Percentiles rank a stretch among this genome's conserved stretches.
These are phyloP conservation scores for Astraeus odoratus DNA, from an alignment of 768 basidiomycete genomes.

Conservation along the genomic window DNA sequence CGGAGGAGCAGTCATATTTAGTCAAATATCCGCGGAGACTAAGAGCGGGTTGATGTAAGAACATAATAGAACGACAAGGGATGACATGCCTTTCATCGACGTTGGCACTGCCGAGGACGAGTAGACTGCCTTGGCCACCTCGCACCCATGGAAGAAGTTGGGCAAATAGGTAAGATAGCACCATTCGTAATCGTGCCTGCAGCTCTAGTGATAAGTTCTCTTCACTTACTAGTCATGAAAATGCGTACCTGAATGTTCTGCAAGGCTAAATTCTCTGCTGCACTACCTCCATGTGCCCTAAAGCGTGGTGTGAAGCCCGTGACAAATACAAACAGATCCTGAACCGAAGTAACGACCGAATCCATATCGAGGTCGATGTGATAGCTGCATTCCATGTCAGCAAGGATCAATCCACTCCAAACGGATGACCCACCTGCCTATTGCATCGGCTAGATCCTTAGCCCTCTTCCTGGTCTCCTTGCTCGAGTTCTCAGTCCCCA, in stretches of 20 bases:
- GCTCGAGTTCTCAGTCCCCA: constrained; percentile 97
- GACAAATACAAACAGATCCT: constrained; percentile 75
- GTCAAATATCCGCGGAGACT: constrained; percentile 95
- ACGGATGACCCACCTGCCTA: constrained; percentile 63
- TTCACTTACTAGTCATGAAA: neutral
- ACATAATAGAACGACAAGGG: neutral
- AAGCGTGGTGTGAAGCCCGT: constrained; percentile 72
- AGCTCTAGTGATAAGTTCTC: neutral
- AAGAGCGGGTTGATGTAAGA: neutral
- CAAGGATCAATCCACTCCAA: neutral
- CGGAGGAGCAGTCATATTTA: constrained; percentile 95
- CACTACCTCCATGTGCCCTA: constrained; percentile 78
- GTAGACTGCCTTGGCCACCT: constrained; percentile 74
- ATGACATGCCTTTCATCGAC: constrained; percentile 84
- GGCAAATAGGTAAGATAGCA: constrained; percentile 89
- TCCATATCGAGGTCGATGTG: constrained; percentile 98
- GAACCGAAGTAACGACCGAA: constrained; percentile 74
- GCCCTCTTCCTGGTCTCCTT: constrained; percentile 80
- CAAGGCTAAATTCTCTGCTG: constrained; percentile 89
- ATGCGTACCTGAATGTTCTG: constrained; percentile 85
- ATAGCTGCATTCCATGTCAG: constrained; percentile 47
- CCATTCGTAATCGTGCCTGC: constrained; percentile 90
- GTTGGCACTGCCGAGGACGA: constrained; percentile 96
- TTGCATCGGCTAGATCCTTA: constrained; percentile 78
- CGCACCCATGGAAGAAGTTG: constrained; percentile 91